Percentiles rank a stretch among this genome's conserved stretches.
These are phyloP conservation scores for Picea abies DNA, from an alignment of 83 land plant species.

Conservation along the genomic window DNA sequence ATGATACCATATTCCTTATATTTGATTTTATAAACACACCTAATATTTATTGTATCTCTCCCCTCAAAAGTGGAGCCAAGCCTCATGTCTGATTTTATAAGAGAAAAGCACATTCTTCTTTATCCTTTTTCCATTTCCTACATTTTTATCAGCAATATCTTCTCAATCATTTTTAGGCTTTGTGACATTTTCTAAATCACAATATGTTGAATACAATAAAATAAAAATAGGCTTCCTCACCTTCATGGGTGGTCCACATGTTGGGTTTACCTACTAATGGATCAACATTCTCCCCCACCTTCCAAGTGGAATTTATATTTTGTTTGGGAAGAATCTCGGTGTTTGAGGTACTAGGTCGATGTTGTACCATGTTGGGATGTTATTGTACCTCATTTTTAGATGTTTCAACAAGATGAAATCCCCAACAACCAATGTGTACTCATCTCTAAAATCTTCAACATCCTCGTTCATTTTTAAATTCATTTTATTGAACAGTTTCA, in stretches of 20 bases:
- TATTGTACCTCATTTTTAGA: neutral
- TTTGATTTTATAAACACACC: slow-evolving; percentile 24
- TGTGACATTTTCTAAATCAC: neutral
- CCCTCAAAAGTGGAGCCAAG: slow-evolving; percentile 12
- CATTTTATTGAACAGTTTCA: neutral
- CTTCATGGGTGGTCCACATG: neutral
- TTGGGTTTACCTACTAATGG: neutral
- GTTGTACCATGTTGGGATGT: neutral
- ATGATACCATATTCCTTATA: neutral
- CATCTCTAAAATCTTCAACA: neutral
- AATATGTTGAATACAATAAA: neutral
- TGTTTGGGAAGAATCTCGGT: neutral
- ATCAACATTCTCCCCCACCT: neutral
- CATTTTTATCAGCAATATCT: neutral
- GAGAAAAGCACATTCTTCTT: slow-evolving; percentile 5
- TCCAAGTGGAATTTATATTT: neutral
- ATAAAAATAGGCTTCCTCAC: neutral
- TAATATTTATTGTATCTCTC: neutral
- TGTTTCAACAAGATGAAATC: neutral
- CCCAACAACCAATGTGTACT: too few relatives aligned
- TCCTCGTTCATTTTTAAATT: neutral
- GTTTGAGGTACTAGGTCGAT: neutral
- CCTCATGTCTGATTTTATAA: slow-evolving; percentile 16
- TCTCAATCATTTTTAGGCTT: neutral
- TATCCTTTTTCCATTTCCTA: neutral